These are phyloP conservation scores for Dichomitus squalens DNA, from an alignment of 1,284 basidiomycete species.

Conservation along the genomic window DNA sequence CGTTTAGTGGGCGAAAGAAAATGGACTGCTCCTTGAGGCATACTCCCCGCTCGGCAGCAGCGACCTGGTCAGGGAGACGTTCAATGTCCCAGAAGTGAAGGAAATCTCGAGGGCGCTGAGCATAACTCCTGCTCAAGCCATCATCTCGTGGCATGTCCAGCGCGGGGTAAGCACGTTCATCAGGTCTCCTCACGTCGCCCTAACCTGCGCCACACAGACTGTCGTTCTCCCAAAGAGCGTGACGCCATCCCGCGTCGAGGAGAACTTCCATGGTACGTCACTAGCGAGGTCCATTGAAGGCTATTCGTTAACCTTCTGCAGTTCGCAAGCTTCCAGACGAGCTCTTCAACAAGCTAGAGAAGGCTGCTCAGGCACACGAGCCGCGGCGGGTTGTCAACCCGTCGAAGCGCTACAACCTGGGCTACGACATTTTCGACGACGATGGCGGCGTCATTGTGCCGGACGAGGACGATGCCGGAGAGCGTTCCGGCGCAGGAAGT, in stretches of 20 bases:
- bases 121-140: slow-evolving; percentile 77
- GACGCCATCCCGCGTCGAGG: slow-evolving; percentile 66
- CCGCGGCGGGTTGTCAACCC: slow-evolving; percentile 63
- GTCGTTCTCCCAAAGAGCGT: slow-evolving; percentile 83
- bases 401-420: slow-evolving; percentile 60
- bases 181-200: neutral
- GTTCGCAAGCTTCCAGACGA: slow-evolving; percentile 56
- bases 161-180: slow-evolving; percentile 55
- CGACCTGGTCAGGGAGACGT: slow-evolving; percentile 55
- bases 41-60: slow-evolving; percentile 80
- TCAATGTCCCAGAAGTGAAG: slow-evolving; percentile 54
- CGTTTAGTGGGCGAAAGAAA: slow-evolving; percentile 60
- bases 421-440: slow-evolving; percentile 63
- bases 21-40: slow-evolving; percentile 70
- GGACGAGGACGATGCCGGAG: slow-evolving; percentile 4
- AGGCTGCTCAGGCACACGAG: slow-evolving; percentile 56
- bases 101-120: slow-evolving; percentile 56
- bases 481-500: neutral
- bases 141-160: slow-evolving; percentile 82
- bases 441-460: slow-evolving; percentile 24
- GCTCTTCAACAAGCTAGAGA: slow-evolving; percentile 62
- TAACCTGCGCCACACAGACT: slow-evolving; percentile 40
- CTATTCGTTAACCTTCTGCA: slow-evolving; percentile 25
- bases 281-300: neutral
- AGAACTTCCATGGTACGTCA: slow-evolving; percentile 65